A percentile compares a stretch with the other conserved stretches of the same genome.
phyloP scores from a whole-genome alignment of 441 rosid genomes.

The Arabidopsis lyrata region DNA sequence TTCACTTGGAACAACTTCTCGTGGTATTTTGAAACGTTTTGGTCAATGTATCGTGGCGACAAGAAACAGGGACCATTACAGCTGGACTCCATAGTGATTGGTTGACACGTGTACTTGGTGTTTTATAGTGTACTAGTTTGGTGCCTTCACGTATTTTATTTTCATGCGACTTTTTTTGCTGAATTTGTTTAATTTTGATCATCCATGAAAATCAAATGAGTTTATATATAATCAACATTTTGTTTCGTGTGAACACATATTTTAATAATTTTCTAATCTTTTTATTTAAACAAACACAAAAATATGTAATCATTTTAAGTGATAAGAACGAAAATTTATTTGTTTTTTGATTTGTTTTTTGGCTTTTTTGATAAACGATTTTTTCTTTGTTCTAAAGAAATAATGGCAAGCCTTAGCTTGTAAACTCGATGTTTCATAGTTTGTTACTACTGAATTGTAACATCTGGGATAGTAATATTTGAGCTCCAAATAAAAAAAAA shows the following conservation, averaged over 20 bases:
- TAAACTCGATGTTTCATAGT: neutral
- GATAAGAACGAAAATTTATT: too few relatives aligned
- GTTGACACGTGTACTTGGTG: conserved; percentile 64
- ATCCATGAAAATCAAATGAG: conserved; percentile 41
- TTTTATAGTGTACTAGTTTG: conserved; percentile 44
- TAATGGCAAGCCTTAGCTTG: conserved; percentile 4
- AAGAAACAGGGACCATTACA: conserved; percentile 51
- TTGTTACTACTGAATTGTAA: conserved; percentile 19
- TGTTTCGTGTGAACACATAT: conserved; percentile 27
- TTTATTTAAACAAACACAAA: neutral
- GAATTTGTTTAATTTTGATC: conserved; percentile 22
- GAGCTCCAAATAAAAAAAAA: too few relatives aligned
- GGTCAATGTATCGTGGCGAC: conserved; percentile 41
- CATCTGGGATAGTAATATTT: neutral
- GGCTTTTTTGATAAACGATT: neutral
- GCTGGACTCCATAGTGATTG: conserved; percentile 59
- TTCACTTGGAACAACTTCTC: conserved; percentile 38
- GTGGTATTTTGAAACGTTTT: conserved; percentile 37
- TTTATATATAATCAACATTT: conserved; percentile 23
- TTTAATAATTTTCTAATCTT: neutral
- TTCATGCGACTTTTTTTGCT: conserved; percentile 37
- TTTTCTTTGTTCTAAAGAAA: neutral
- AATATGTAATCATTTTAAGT: neutral
- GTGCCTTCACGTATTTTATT: conserved; percentile 59
- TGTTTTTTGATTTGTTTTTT: too few relatives aligned